These are phyloP conservation scores for Sisymbrium altissimum DNA, from an alignment of 345 rosid species.

Conservation along the genomic window DNA sequence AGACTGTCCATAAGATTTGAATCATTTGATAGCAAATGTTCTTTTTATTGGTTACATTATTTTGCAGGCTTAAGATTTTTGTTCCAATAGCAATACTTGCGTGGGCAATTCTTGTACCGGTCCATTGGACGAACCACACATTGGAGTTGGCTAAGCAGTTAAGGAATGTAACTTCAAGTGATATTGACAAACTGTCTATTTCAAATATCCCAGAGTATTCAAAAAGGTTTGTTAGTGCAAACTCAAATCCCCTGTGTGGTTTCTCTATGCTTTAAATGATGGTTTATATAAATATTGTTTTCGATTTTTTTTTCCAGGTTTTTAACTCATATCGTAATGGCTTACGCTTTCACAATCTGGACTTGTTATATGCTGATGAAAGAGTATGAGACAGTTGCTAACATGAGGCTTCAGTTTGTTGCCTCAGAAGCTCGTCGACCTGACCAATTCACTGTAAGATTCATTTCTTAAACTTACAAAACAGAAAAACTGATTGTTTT, in stretches of 20 bases:
- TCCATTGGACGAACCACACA: slow-evolving; percentile 59
- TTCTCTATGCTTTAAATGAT: background rate
- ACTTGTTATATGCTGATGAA: slow-evolving; percentile 69
- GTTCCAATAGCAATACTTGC: slow-evolving; percentile 72
- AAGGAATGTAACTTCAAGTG: slow-evolving; percentile 65
- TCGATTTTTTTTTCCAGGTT: slow-evolving; percentile 46
- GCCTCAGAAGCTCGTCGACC: slow-evolving; percentile 80
- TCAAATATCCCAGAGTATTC: slow-evolving; percentile 73
- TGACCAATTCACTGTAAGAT: slow-evolving; percentile 80
- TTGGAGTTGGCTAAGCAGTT: slow-evolving; percentile 35
- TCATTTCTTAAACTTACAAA: background rate
- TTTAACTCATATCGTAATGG: slow-evolving; percentile 79
- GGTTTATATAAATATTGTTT: background rate
- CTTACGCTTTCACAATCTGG: slow-evolving; percentile 87
- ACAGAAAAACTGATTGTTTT: background rate
- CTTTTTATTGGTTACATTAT: background rate
- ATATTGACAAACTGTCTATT: slow-evolving; percentile 85
- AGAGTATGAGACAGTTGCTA: slow-evolving; percentile 81
- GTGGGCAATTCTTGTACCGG: slow-evolving; percentile 78
- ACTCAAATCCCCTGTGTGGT: background rate
- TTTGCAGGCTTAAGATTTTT: slow-evolving; percentile 79
- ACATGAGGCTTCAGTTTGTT: slow-evolving; percentile 84
- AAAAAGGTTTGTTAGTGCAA: slow-evolving; percentile 43
- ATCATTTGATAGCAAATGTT: background rate
- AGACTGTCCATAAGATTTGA: background rate